Evolutionary conservation across 768 basidiomycete species (phyloP).

Genomic region (Hortiboletus campestris): DNA sequence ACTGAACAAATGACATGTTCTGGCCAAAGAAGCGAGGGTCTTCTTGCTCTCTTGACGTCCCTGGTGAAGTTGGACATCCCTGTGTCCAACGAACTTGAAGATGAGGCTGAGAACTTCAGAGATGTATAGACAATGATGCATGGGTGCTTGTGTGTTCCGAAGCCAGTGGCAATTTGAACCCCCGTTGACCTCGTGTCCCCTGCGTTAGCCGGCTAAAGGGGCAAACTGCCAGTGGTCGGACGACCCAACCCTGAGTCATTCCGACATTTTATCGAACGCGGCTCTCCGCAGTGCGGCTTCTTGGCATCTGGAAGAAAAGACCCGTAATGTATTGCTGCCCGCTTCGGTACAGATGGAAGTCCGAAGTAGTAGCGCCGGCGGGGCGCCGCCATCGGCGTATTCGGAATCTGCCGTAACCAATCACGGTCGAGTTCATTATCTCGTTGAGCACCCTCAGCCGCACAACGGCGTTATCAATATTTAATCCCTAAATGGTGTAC

Average conservation of each 20-base stretch:
- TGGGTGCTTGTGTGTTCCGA: slow-evolving; percentile 26
- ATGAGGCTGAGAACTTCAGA: slow-evolving; percentile 10
- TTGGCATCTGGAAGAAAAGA: too few relatives aligned
- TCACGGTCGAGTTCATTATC: background rate
- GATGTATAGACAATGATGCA: slow-evolving; percentile 32
- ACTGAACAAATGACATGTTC: slow-evolving; percentile 16
- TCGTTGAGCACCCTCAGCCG: too few relatives aligned
- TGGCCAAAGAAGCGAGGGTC: slow-evolving; percentile 10
- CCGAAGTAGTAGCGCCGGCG: too few relatives aligned
- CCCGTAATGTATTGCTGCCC: too few relatives aligned
- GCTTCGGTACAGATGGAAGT: too few relatives aligned
- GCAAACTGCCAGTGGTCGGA: too few relatives aligned
- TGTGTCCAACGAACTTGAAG: background rate
- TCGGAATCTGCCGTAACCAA: slow-evolving; percentile 21
- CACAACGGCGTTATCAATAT: too few relatives aligned
- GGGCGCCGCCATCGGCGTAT: background rate
- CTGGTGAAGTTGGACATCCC: background rate
- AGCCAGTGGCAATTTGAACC: background rate
- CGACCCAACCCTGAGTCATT: too few relatives aligned
- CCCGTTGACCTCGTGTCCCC: background rate
- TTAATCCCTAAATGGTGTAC: too few relatives aligned
- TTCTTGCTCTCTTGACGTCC: background rate
- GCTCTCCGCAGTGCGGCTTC: too few relatives aligned
- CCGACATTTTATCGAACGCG: too few relatives aligned
- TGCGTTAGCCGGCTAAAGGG: too few relatives aligned